These are phyloP conservation scores for Urochloa ruziziensis DNA, from an alignment of 176 grass and related monocot species.

Conservation along the genomic window DNA sequence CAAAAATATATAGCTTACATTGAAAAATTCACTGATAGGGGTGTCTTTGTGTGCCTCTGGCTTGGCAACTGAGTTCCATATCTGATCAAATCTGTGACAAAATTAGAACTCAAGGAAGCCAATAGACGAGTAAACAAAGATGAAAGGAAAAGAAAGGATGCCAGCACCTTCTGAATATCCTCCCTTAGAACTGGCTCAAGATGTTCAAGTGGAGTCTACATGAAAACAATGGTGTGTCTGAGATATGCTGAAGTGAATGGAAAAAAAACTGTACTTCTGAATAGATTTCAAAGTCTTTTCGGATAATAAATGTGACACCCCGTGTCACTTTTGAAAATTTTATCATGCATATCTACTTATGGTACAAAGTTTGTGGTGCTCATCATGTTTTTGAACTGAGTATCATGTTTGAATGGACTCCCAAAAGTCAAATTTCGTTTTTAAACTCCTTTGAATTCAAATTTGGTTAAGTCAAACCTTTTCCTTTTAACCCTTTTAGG, in stretches of 20 bases:
- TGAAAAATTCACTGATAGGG: constrained; percentile 84
- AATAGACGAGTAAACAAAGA: constrained; percentile 13
- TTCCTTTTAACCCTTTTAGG: too few relatives aligned
- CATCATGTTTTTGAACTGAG: too few relatives aligned
- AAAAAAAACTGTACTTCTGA: background rate
- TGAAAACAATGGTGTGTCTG: constrained; percentile 28
- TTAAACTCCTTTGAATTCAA: too few relatives aligned
- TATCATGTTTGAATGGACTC: too few relatives aligned
- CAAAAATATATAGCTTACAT: constrained; percentile 47
- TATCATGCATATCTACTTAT: too few relatives aligned
- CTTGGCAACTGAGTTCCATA: constrained; percentile 92
- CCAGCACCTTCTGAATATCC: constrained; percentile 92
- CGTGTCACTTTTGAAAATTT: too few relatives aligned
- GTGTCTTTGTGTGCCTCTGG: constrained; percentile 94
- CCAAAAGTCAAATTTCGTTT: too few relatives aligned
- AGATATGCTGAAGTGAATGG: constrained; percentile 21
- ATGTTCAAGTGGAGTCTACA: constrained; percentile 94
- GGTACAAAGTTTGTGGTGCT: too few relatives aligned
- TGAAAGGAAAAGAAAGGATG: constrained; percentile 7
- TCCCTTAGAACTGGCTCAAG: constrained; percentile 87
- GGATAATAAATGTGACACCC: too few relatives aligned
- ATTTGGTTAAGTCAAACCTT: too few relatives aligned
- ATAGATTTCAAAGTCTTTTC: background rate
- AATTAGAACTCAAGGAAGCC: constrained; percentile 30
- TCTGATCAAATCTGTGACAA: constrained; percentile 61